phyloP scores from a whole-genome alignment of 495 filamentous ascomycete species.

The Pyronema domesticum region DNA sequence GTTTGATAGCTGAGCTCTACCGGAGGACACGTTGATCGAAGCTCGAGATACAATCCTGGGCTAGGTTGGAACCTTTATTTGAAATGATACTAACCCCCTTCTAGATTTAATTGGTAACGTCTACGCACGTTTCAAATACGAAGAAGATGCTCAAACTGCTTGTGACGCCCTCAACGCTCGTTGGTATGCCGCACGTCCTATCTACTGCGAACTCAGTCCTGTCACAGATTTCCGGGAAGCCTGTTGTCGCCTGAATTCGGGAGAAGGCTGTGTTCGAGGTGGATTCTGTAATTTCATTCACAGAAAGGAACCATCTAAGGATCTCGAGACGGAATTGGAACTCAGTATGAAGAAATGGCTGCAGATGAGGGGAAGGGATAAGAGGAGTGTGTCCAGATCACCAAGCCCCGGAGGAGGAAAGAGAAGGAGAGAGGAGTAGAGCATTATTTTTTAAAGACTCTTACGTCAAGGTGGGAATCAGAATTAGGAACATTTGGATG shows the following conservation, averaged over 20 bases:
- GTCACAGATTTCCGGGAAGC: constrained; percentile 98
- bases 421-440: constrained; percentile 13
- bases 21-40: no score
- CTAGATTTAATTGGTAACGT: constrained; percentile 96
- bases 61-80: no score
- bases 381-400: constrained; percentile 47
- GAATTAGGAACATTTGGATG: no score
- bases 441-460: background rate
- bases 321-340: constrained; percentile 75
- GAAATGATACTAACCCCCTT: background rate
- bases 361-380: constrained; percentile 66
- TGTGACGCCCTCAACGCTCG: constrained; percentile 86
- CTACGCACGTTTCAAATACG: constrained; percentile 99
- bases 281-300: constrained; percentile 99
- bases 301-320: constrained; percentile 74
- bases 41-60: background rate
- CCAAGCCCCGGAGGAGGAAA: constrained; percentile 30
- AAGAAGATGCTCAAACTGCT: constrained; percentile 81
- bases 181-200: constrained; percentile 93
- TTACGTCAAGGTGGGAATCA: no score
- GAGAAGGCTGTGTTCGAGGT: constrained; percentile 86
- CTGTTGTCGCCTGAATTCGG: constrained; percentile 83
- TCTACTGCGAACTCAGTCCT: constrained; percentile 92
- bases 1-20: background rate
- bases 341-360: constrained; percentile 92